Base-by-base conservation (phyloP, 768 basidiomycete species). In the Termitomyces sp. region DNA sequence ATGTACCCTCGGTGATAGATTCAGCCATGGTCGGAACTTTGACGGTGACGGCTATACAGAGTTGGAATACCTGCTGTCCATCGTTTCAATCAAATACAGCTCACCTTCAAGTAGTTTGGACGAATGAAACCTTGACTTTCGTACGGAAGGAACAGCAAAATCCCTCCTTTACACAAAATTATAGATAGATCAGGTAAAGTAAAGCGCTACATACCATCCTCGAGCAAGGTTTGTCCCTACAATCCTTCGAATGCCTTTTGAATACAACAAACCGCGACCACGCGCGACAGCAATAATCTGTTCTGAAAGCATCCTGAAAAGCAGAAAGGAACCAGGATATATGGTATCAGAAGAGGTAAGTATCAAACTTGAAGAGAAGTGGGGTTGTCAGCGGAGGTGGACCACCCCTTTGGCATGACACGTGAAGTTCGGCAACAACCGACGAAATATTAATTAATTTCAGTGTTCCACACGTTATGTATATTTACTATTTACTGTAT, bases 11-110 rank as follows among this genome's bases (percentile, higher is more conserved):
- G 38, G 92, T 92, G 73, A 98, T 98, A 60, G 95, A 98, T 71
- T 98, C 95, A 28, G 96, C 92, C 93, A 98, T 96, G 72, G 94
- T 90, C 18, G 94, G 94, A 40, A 98, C 94, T 76, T 96, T 93
- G 62, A 98, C 83, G 56, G 88, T 92, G 75, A 95, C 90, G 57
- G 86, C 88, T 90, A 61, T n/a, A 63, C 16, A 32, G 13, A 44
- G 22, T 24, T 53, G 22, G 53, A 43, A 8, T n/a, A 58, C 12
- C 55, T 49, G 36, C 26, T 35, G 22, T 48, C 30, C 32, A 9
- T 14, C n/a, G 22, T 10, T 50, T 28, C 26, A 4, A 18, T 43
- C 33, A 13, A 28, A 22, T 32, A 16, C 14, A 30, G 55, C 79
- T 54, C 57, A 90, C 89, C 89, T 75, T 87, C 79, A 64, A 91